Evolutionary conservation across 345 rosid species (phyloP).

Genomic region (Fremontodendron californicum): DNA sequence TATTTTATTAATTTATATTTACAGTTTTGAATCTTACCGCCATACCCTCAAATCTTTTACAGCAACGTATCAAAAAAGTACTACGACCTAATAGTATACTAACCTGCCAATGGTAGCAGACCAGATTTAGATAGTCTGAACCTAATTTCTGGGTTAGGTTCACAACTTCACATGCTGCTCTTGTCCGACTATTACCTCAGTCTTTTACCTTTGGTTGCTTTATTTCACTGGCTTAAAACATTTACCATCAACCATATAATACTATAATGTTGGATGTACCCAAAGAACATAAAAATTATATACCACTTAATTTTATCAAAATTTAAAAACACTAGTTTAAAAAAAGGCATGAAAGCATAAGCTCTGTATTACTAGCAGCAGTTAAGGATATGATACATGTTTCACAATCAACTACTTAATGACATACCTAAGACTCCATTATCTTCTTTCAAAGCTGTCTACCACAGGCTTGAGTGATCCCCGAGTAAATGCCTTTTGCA

Average conservation of each 20-base stretch:
- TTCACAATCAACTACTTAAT: not conserved
- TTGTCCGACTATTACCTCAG: not conserved
- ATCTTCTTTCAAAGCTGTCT: not conserved
- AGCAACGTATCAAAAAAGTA: no score
- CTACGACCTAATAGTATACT: no score
- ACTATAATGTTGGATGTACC: not conserved
- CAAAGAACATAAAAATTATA: not conserved
- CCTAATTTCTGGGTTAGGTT: not conserved
- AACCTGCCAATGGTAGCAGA: no score
- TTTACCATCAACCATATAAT: not conserved
- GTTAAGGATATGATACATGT: constrained; percentile 1
- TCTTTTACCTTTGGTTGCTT: not conserved
- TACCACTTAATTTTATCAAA: not conserved
- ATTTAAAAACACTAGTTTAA: not conserved
- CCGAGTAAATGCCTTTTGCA: not conserved
- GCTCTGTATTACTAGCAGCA: not conserved
- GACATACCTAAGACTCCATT: not conserved
- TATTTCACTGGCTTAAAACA: not conserved
- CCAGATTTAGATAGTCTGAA: not conserved
- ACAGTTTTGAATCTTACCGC: no score
- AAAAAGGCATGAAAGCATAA: not conserved
- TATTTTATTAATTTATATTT: no score
- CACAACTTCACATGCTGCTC: not conserved
- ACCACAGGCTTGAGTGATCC: not conserved
- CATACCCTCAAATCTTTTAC: no score